These are phyloP conservation scores for Candida silvicultrix DNA, from an alignment of 805 yeast species.

Conservation along the genomic window DNA sequence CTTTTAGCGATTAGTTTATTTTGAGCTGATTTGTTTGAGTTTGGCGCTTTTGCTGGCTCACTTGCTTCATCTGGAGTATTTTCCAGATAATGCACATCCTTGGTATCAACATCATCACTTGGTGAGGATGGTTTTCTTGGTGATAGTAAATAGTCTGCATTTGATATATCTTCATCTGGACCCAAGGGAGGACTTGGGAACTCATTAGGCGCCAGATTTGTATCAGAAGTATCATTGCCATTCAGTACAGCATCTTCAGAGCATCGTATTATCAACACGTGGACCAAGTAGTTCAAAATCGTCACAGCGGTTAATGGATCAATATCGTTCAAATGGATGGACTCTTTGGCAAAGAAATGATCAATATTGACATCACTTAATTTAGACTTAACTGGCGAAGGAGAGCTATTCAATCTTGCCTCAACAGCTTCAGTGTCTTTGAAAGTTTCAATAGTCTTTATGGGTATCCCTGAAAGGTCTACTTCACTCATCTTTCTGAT, in stretches of 20 bases:
- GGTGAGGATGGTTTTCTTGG: constrained; percentile 8
- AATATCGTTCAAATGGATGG: neutral
- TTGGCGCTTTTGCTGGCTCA: neutral
- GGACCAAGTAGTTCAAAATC: constrained; percentile 5
- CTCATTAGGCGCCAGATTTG: neutral
- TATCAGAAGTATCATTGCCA: neutral
- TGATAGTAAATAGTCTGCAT: constrained; percentile 8
- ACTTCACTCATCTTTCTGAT: neutral
- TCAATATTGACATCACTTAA: constrained; percentile 9
- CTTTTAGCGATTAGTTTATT: constrained; percentile 14
- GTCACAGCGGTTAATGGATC: constrained; percentile 6
- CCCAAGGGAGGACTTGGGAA: neutral
- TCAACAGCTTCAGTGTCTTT: neutral
- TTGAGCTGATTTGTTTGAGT: constrained; percentile 5
- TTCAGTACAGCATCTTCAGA: neutral
- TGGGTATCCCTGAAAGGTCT: neutral
- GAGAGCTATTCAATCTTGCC: neutral
- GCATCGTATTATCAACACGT: neutral
- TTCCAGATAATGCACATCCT: neutral
- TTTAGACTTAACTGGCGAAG: neutral
- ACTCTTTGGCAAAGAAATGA: constrained; percentile 1
- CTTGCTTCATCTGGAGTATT: neutral
- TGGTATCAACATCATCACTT: neutral
- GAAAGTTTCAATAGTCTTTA: neutral
- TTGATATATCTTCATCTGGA: neutral